Evolutionary conservation across 2,329 filamentous ascomycete genomes (phyloP).

Genomic region (Aspergillus phoenicis): DNA sequence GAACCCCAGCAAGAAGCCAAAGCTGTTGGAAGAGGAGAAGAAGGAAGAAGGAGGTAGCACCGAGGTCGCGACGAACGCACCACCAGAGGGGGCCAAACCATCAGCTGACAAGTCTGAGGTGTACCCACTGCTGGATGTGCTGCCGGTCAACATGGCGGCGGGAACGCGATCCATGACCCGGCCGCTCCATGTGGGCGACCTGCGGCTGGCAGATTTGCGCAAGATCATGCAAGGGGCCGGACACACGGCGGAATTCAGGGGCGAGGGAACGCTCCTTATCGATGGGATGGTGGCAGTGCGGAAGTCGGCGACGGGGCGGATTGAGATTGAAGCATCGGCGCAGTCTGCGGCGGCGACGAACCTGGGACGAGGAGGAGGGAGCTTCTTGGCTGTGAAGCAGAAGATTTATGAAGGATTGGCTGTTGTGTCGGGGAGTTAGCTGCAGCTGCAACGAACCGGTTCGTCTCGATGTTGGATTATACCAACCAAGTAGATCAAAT

Average conservation of each 20-base stretch:
- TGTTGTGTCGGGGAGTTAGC: slow-evolving; percentile 74
- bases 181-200: slow-evolving; percentile 90
- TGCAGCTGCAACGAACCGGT: neutral
- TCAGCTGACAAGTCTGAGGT: slow-evolving; percentile 34
- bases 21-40: slow-evolving; percentile 50
- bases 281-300: slow-evolving; percentile 85
- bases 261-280: slow-evolving; percentile 87
- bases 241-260: slow-evolving; percentile 87
- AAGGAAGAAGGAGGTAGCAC: slow-evolving; percentile 2
- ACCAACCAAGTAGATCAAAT: no score
- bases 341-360: slow-evolving; percentile 50
- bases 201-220: slow-evolving; percentile 83
- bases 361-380: slow-evolving; percentile 58
- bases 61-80: slow-evolving; percentile 27
- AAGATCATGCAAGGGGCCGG: slow-evolving; percentile 79
- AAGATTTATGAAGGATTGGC: slow-evolving; percentile 94
- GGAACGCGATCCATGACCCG: slow-evolving; percentile 76
- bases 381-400: slow-evolving; percentile 83
- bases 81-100: slow-evolving; percentile 19
- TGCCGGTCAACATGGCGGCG: slow-evolving; percentile 65
- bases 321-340: slow-evolving; percentile 82
- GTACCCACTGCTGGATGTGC: slow-evolving; percentile 60
- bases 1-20: slow-evolving; percentile 55
- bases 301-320: slow-evolving; percentile 82
- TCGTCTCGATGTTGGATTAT: no score